A percentile compares a stretch with the other conserved stretches of the same genome.
Conservation (phyloP, 2,329 filamentous ascomycete species). For the Aspergillus calidoustus region DNA sequence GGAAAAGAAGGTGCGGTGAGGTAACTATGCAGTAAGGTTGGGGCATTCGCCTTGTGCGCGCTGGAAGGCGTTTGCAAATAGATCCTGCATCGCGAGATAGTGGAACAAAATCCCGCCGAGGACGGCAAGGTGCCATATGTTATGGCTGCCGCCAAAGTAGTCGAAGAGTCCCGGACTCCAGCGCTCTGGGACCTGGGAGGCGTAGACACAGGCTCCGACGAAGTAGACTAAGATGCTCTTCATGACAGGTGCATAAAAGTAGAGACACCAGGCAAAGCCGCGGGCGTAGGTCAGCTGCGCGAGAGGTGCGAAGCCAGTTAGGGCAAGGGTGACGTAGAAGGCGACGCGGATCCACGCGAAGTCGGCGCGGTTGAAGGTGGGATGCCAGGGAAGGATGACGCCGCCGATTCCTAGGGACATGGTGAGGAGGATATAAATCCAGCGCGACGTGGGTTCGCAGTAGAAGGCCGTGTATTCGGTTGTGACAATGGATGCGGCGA, state of each 20-base stretch:
- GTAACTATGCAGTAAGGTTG: constrained; percentile 31
- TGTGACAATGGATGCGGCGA: constrained; percentile 93
- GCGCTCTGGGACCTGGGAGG: constrained; percentile 87
- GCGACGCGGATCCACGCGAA: constrained; percentile 92
- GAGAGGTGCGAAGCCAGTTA: constrained; percentile 88
- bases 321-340: constrained; percentile 86
- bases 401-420: constrained; percentile 81
- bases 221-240: constrained; percentile 90
- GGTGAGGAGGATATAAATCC: constrained; percentile 82
- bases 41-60: constrained; percentile 61
- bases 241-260: constrained; percentile 85
- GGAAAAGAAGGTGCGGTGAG: neutral
- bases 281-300: constrained; percentile 80
- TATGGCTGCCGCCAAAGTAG: constrained; percentile 93
- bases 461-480: constrained; percentile 99
- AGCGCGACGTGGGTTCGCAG: constrained; percentile 87
- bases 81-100: constrained; percentile 92
- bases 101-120: constrained; percentile 96
- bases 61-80: constrained; percentile 79
- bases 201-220: constrained; percentile 82
- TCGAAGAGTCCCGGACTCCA: constrained; percentile 94
- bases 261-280: constrained; percentile 77
- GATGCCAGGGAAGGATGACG: constrained; percentile 93
- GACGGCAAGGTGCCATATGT: constrained; percentile 96
- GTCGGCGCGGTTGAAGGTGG: constrained; percentile 87